These are phyloP conservation scores for Chaetomium sp. DNA, from an alignment of 2,329 filamentous ascomycete genomes.

Conservation along the genomic window DNA sequence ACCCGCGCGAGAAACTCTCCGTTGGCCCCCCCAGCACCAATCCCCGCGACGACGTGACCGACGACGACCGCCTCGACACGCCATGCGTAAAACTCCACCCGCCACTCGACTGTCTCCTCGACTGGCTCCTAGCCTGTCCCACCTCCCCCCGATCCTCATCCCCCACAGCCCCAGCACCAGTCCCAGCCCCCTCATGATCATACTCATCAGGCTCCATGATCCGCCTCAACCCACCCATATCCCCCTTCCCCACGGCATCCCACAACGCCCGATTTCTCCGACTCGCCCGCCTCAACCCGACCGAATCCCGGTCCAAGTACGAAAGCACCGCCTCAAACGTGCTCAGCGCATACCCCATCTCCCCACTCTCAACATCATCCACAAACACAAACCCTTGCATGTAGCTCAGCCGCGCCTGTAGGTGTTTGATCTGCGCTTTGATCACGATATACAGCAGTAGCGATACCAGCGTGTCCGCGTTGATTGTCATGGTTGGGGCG, in stretches of 20 bases:
- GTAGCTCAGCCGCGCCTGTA: slow-evolving; percentile 85
- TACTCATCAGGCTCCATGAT: slow-evolving; percentile 69
- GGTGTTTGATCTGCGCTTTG: slow-evolving; percentile 75
- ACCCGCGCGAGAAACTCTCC: slow-evolving; percentile 49
- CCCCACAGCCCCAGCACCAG: slow-evolving; percentile 22
- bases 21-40: slow-evolving; percentile 12
- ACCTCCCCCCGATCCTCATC: no score
- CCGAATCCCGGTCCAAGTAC: slow-evolving; percentile 79
- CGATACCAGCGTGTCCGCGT: slow-evolving; percentile 90
- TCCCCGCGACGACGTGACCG: slow-evolving; percentile 30
- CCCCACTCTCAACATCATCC: slow-evolving; percentile 92
- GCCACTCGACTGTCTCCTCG: slow-evolving; percentile 40
- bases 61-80: slow-evolving; percentile 33
- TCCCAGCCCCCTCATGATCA: slow-evolving; percentile 38
- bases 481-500: slow-evolving; percentile 44
- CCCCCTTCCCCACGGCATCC: slow-evolving; percentile 76
- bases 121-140: slow-evolving; percentile 25
- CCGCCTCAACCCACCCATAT: slow-evolving; percentile 64
- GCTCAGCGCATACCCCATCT: slow-evolving; percentile 92
- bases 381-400: slow-evolving; percentile 98
- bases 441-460: slow-evolving; percentile 89
- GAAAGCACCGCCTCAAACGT: slow-evolving; percentile 91
- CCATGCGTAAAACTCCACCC: slow-evolving; percentile 43
- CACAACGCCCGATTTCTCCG: slow-evolving; percentile 79
- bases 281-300: slow-evolving; percentile 75